phyloP scores from a whole-genome alignment of 2,329 filamentous ascomycete species.

The Pseudogymnoascus sp. region DNA sequence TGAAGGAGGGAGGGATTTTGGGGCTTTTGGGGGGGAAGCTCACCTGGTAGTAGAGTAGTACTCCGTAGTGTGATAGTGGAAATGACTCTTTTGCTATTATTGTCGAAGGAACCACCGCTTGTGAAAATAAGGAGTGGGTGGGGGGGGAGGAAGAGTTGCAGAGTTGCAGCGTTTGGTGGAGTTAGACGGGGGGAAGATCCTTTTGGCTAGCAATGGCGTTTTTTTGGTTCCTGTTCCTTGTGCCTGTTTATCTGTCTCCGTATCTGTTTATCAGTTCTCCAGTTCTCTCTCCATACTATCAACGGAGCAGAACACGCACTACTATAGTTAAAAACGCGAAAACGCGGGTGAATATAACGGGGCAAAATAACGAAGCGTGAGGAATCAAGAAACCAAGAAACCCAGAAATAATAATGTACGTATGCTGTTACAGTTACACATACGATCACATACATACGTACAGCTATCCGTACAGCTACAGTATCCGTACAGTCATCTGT shows the following conservation, averaged over 20 bases:
- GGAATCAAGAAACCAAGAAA: background rate
- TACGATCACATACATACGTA: background rate
- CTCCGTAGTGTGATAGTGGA: background rate
- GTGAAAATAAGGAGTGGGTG: background rate
- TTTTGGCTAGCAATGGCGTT: background rate
- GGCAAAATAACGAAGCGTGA: background rate
- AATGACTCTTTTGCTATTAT: background rate
- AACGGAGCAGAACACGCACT: background rate
- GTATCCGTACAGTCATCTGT: background rate
- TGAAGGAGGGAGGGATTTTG: background rate
- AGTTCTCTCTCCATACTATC: background rate
- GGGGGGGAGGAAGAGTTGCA: background rate
- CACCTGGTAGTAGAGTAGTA: background rate
- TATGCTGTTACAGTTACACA: background rate
- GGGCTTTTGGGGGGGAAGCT: background rate
- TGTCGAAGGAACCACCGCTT: background rate
- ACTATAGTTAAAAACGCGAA: background rate
- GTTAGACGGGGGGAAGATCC: background rate
- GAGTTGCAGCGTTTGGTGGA: background rate
- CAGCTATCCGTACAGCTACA: background rate
- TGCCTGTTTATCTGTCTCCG: background rate
- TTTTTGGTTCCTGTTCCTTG: background rate
- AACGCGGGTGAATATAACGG: background rate
- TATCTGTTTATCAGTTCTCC: background rate
- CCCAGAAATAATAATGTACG: no score